Conservation (phyloP, 2,329 filamentous ascomycete genomes). For the Zymoseptoria pseudotritici region DNA sequence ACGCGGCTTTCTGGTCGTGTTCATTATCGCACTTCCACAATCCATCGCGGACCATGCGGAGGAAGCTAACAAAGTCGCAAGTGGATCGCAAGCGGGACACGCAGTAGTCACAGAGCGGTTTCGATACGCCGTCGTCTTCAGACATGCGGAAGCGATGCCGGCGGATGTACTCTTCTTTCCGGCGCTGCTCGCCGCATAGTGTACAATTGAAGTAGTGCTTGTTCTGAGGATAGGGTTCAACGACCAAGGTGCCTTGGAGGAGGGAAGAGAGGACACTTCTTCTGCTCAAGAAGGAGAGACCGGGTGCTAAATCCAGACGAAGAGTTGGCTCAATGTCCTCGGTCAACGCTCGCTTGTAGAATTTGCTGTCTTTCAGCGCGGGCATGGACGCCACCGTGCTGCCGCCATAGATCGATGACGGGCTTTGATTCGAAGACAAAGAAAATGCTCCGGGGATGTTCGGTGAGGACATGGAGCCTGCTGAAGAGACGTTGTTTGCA, state of each 20-base stretch:
- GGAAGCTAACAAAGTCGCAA: conserved; percentile 86
- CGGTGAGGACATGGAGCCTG: conserved; percentile 26
- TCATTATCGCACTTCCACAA: conserved; percentile 79
- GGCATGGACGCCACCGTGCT: conserved; percentile 36
- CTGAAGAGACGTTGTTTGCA: conserved; percentile 2
- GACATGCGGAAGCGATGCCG: conserved; percentile 84
- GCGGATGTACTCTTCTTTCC: conserved; percentile 62
- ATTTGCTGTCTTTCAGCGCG: conserved; percentile 79
- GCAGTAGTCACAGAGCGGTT: conserved; percentile 86
- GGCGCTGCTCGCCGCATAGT: conserved; percentile 77
- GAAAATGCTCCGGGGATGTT: conserved; percentile 38
- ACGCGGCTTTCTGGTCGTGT: conserved; percentile 77
- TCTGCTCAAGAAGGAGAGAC: conserved; percentile 86
- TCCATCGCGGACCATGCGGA: conserved; percentile 86
- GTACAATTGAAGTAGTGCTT: conserved; percentile 64
- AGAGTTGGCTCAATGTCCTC: conserved; percentile 95
- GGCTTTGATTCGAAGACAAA: conserved; percentile 26
- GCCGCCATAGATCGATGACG: conserved; percentile 20
- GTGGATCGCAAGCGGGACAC: conserved; percentile 74
- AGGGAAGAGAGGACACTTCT: conserved; percentile 77
- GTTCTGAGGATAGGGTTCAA: conserved; percentile 66
- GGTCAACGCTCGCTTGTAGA: conserved; percentile 80
- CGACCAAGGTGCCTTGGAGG: conserved; percentile 75
- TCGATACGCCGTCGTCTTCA: conserved; percentile 76
- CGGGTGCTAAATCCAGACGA: conserved; percentile 79